A percentile compares a stretch with the other conserved stretches of the same genome.
Conservation (phyloP, 305 asterid species). For the Stenogyne calaminthoides region DNA sequence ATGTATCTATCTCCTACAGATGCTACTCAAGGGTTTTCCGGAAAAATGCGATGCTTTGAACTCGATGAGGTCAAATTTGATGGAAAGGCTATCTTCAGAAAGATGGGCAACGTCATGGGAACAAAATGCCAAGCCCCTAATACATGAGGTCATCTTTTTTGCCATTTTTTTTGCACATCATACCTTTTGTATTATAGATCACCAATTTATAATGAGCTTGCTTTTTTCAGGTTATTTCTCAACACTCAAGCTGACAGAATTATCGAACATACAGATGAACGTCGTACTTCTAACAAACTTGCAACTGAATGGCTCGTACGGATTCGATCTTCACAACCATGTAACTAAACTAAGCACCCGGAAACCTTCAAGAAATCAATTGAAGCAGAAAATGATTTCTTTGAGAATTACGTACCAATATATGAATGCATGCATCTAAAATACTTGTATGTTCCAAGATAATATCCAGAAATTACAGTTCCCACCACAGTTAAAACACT, state of each 20-base stretch:
- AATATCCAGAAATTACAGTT: too few species aligned
- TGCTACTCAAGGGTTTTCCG: constrained; percentile 88
- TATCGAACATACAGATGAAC: too few species aligned
- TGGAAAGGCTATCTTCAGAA: constrained; percentile 63
- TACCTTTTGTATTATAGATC: neutral
- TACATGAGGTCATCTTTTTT: constrained; percentile 52
- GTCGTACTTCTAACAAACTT: too few species aligned
- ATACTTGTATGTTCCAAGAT: too few species aligned
- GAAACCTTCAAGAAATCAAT: too few species aligned
- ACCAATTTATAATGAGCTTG: neutral
- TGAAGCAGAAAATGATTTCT: too few species aligned
- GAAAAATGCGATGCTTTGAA: constrained; percentile 57
- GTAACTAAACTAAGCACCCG: too few species aligned
- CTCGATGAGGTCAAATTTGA: constrained; percentile 64
- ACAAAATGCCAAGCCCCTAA: constrained; percentile 72
- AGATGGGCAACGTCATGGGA: constrained; percentile 91
- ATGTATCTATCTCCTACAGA: constrained; percentile 41
- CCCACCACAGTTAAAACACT: too few species aligned
- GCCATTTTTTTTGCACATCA: neutral
- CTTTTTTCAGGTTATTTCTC: constrained; percentile 48
- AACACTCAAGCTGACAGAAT: constrained; percentile 39
- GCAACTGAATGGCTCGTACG: too few species aligned
- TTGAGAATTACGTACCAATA: too few species aligned
- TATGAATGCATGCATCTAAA: too few species aligned
- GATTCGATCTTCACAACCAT: too few species aligned